phyloP scores from a whole-genome alignment of 345 rosid genomes.

The Eutrema yunnanense region DNA sequence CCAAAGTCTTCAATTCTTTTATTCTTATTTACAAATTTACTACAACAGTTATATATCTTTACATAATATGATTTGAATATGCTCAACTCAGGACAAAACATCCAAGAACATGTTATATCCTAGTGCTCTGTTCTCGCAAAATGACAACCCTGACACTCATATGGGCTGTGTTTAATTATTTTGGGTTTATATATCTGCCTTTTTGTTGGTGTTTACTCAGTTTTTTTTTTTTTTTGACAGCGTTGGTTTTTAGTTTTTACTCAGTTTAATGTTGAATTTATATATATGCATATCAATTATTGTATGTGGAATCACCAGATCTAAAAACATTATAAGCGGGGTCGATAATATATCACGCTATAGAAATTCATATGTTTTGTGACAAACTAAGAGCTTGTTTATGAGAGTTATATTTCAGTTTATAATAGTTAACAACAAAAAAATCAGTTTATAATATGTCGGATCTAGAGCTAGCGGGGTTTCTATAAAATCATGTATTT shows the following conservation, averaged over 20 bases:
- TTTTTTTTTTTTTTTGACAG: neutral
- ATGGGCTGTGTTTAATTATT: conserved; percentile 28
- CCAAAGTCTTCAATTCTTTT: too few species aligned
- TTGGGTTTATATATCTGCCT: conserved; percentile 11
- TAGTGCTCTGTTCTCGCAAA: conserved; percentile 17
- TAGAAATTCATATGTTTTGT: neutral
- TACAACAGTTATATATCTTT: too few species aligned
- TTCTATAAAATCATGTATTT: too few species aligned
- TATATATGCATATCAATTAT: neutral
- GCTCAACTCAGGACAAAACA: conserved; percentile 11
- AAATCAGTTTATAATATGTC: too few species aligned
- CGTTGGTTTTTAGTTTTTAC: too few species aligned
- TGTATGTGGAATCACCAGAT: neutral
- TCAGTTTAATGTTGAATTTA: neutral
- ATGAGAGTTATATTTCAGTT: too few species aligned
- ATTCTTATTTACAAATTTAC: too few species aligned
- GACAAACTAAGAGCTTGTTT: too few species aligned
- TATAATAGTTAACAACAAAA: too few species aligned
- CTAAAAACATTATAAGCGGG: neutral
- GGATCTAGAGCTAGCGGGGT: too few species aligned
- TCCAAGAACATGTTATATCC: conserved; percentile 23
- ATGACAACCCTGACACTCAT: conserved; percentile 32
- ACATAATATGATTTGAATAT: neutral
- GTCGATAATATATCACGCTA: neutral
- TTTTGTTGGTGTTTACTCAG: neutral